Percentiles rank a stretch among this genome's conserved stretches.
Evolutionary conservation across 345 rosid species (phyloP).

Genomic region (Eutrema heterophyllum): DNA sequence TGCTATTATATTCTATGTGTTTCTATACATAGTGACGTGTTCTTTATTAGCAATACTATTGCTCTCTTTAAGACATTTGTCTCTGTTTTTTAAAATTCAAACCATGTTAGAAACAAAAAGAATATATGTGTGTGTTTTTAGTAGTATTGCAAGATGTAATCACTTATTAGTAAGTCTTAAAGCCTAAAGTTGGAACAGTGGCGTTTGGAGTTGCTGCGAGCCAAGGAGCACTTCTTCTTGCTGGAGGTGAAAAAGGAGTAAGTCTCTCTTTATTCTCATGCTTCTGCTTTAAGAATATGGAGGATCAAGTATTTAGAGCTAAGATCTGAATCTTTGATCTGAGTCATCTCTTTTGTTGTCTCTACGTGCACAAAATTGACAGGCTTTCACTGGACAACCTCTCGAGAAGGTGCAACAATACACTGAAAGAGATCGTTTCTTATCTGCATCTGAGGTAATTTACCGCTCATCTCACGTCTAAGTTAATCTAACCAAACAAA

Average conservation of each 20-base stretch:
- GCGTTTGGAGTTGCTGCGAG: constrained; percentile 97
- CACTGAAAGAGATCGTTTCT: constrained; percentile 85
- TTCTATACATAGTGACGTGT: too few species aligned
- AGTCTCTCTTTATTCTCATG: constrained; percentile 22
- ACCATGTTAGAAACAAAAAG: too few species aligned
- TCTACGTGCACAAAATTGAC: constrained; percentile 76
- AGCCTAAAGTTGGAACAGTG: constrained; percentile 92
- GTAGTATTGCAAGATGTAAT: too few species aligned
- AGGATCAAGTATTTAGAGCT: background rate
- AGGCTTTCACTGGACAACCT: constrained; percentile 80
- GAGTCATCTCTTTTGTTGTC: background rate
- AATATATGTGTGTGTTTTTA: too few species aligned
- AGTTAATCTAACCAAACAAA: background rate
- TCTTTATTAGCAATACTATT: too few species aligned
- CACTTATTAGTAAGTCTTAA: too few species aligned
- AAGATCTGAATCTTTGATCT: background rate
- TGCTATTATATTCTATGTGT: too few species aligned
- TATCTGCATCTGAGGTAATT: constrained; percentile 77
- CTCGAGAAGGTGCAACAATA: constrained; percentile 75
- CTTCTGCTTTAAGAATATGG: constrained; percentile 3
- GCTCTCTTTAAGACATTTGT: too few species aligned
- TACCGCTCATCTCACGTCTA: background rate
- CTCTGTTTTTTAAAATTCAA: too few species aligned
- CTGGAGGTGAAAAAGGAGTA: constrained; percentile 96
- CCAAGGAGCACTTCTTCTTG: constrained; percentile 87